Evolutionary conservation across 176 grass and related monocot genomes (phyloP).

Genomic region (Zoysia pacifica): DNA sequence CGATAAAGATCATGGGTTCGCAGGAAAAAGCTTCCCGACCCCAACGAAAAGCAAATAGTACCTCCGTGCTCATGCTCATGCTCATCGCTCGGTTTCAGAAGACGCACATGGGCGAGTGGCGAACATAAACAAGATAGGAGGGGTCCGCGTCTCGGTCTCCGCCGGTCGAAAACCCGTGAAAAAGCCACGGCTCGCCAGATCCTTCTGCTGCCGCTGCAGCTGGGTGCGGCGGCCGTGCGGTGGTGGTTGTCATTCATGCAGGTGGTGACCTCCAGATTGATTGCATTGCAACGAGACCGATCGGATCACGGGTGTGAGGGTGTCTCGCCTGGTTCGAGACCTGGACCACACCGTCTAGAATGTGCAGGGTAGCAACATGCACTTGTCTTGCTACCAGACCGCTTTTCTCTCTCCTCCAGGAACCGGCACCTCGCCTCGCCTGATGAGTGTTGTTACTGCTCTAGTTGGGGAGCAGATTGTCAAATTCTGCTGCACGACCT

Average conservation of each 20-base stretch:
- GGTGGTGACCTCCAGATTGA: constrained; percentile 2
- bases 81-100: neutral
- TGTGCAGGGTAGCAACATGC: constrained; percentile 26
- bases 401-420: neutral
- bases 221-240: neutral
- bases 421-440: neutral
- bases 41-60: neutral
- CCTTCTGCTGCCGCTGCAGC: neutral
- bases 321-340: constrained; percentile 1
- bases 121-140: neutral
- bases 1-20: neutral
- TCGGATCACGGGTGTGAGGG: constrained; percentile 32
- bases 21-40: neutral
- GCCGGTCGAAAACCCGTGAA: constrained; percentile 21
- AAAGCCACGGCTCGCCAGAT: neutral
- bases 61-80: neutral
- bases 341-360: constrained; percentile 39
- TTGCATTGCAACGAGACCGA: constrained; percentile 11
- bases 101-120: neutral
- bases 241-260: neutral
- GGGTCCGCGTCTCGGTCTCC: neutral
- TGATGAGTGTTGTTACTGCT: no score
- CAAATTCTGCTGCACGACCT: constrained; percentile 4
- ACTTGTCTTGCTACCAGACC: neutral
- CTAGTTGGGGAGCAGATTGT: constrained; percentile 13